Conservation (phyloP, 768 basidiomycete species). For the Panus rudis region DNA sequence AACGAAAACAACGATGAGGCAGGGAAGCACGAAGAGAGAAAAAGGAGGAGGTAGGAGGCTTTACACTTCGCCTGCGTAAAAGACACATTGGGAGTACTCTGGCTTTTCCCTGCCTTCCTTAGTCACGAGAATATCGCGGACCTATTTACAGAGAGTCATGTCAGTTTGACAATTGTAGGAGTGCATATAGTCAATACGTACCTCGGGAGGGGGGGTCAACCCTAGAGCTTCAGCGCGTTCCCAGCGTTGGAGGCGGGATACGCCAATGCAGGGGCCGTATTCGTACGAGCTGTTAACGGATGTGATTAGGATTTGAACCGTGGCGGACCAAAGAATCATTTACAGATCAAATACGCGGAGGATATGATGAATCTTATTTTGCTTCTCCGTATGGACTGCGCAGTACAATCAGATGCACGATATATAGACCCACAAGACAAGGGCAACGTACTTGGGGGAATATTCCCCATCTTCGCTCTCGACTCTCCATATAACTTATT, state of each 20-base stretch:
- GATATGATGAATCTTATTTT: conserved; percentile 62
- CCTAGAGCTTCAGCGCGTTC: conserved; percentile 75
- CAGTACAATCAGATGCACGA: not conserved
- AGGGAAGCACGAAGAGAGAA: conserved; percentile 36
- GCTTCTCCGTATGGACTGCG: conserved; percentile 58
- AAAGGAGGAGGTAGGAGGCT: not conserved
- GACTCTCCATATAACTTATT: conserved; percentile 41
- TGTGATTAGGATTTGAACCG: not conserved
- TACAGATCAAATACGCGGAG: conserved; percentile 77
- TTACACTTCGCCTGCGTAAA: conserved; percentile 38
- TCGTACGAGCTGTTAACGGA: conserved; percentile 52
- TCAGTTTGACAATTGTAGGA: not conserved
- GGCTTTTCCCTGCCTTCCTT: conserved; percentile 49
- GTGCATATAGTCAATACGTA: conserved; percentile 25
- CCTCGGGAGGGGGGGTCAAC: conserved; percentile 74
- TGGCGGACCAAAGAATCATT: conserved; percentile 16
- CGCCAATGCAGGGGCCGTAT: conserved; percentile 74
- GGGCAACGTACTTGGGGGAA: conserved; percentile 49
- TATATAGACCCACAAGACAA: not conserved
- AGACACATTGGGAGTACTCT: conserved; percentile 56
- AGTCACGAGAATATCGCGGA: conserved; percentile 70
- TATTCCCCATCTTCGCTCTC: conserved; percentile 45
- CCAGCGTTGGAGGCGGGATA: conserved; percentile 84
- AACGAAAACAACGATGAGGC: conserved; percentile 89
- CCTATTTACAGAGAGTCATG: conserved; percentile 35